phyloP scores from a whole-genome alignment of 441 rosid species.

The Metrosideros polymorpha region DNA sequence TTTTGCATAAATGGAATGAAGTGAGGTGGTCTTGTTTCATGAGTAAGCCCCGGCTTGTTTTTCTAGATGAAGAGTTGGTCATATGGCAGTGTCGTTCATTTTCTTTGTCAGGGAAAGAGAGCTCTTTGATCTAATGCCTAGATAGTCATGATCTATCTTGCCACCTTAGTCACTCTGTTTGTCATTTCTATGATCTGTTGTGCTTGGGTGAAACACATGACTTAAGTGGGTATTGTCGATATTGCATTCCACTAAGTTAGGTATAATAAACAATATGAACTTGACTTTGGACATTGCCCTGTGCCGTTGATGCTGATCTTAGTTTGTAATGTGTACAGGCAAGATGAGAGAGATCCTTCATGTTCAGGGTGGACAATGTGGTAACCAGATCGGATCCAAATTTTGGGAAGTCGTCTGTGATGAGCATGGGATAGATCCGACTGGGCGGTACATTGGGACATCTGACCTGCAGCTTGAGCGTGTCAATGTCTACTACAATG shows the following conservation, averaged over 20 bases:
- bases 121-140: background rate
- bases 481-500: constrained; percentile 6
- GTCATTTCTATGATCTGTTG: background rate
- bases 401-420: constrained; percentile 11
- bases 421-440: constrained; percentile 2
- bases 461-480: constrained; percentile 6
- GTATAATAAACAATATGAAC: background rate
- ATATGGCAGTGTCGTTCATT: background rate
- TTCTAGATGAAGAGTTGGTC: background rate
- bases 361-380: constrained; percentile 3
- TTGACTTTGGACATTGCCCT: background rate
- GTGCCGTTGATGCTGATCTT: background rate
- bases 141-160: background rate
- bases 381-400: constrained; percentile 9
- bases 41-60: background rate
- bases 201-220: background rate
- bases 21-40: background rate
- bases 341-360: constrained; percentile 12
- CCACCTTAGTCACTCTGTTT: background rate
- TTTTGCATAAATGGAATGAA: background rate
- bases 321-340: background rate
- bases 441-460: background rate
- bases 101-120: background rate
- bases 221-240: background rate
- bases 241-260: background rate